Evolutionary conservation across 495 filamentous ascomycete genomes (phyloP), one percentile per base, ranked within the genome.

Genomic region (Neurospora terricola): DNA sequence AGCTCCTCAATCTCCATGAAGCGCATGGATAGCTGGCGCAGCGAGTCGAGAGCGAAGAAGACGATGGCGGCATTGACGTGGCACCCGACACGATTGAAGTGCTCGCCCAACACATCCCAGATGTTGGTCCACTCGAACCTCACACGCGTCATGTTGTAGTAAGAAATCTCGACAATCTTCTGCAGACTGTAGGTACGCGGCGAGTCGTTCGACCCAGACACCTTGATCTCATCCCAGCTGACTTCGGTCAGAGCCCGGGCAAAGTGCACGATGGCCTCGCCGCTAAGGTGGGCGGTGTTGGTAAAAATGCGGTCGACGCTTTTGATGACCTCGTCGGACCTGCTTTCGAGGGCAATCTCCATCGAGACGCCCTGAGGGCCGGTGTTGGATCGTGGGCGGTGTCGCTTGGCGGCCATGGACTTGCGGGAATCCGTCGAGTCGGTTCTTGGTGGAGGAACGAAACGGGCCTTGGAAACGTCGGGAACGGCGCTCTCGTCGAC

Each of bases 1-100:
- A 99, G 82, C 80, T 99, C 96, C 75, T 97, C 96, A 73, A 98
- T 93, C 82, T 99, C 96, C 91, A 99, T 92, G 82, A 98, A 99
- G 3, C 93, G 91, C 94, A 98, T 98, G 0, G 94, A 97, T 45
- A 99, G 85, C 80, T 99, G 96, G 40, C 96, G 90, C 45, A 99
- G 83, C 1, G 94, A 97, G 80, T 99, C 94, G 38, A 99, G 85
- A 2, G 96, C 96, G 78, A 98, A 98, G 84, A 96, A 98, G 4
- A 99, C 96, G 38, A 98, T 96, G 9, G 90, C 90, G 0, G 95
- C 97, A 81, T 98, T 99, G 72, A 89, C 90, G 77, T 98, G 94
- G 77, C 95, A 98, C 69, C 96, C 96, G 72, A 99, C 95, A 73
- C 93, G 91, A 78, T 97, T 98, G 85, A 99, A 99, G 81, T 99